Conservation (phyloP, 768 basidiomycete genomes). For the Psilocybe sp. region DNA sequence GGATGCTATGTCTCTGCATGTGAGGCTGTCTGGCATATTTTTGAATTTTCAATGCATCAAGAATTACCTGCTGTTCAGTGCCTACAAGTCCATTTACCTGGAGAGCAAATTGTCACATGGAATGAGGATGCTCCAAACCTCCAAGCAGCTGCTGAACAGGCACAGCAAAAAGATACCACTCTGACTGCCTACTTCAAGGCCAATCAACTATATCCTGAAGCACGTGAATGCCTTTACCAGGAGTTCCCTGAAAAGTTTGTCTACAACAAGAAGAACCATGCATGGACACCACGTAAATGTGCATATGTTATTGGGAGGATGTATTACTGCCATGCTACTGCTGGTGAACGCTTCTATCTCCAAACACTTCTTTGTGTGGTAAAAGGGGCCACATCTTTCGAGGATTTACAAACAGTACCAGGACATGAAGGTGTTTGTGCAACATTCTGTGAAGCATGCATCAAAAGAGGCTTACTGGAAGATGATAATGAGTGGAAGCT, state of each 20-base stretch:
- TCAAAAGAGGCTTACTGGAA: slow-evolving; percentile 36
- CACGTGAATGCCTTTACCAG: slow-evolving; percentile 25
- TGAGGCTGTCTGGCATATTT: too few species aligned
- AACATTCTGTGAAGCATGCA: slow-evolving; percentile 40
- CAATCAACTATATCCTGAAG: slow-evolving; percentile 18
- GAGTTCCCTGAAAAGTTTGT: slow-evolving; percentile 29
- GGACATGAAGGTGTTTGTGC: slow-evolving; percentile 25
- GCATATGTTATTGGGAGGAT: slow-evolving; percentile 38
- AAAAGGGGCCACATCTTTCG: slow-evolving; percentile 29
- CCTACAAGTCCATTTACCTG: slow-evolving; percentile 40
- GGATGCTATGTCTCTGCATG: slow-evolving; percentile 33
- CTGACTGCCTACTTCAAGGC: slow-evolving; percentile 32
- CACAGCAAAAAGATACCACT: slow-evolving; percentile 15
- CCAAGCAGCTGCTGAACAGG: slow-evolving; percentile 15
- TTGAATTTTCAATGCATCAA: slow-evolving; percentile 28
- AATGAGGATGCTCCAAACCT: slow-evolving; percentile 17
- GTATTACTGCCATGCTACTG: slow-evolving; percentile 34
- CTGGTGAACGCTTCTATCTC: slow-evolving; percentile 40
- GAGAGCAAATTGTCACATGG: slow-evolving; percentile 34
- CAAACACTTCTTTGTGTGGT: slow-evolving; percentile 35
- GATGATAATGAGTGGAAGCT: slow-evolving; percentile 45
- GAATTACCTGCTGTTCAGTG: slow-evolving; percentile 33
- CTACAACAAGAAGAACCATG: slow-evolving; percentile 4
- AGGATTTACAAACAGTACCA: too few species aligned
- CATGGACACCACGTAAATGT: slow-evolving; percentile 26